Percentiles rank a stretch among this genome's conserved stretches.
phyloP scores from a whole-genome alignment of 495 filamentous ascomycete species.

The Venustampulla echinocandica region DNA sequence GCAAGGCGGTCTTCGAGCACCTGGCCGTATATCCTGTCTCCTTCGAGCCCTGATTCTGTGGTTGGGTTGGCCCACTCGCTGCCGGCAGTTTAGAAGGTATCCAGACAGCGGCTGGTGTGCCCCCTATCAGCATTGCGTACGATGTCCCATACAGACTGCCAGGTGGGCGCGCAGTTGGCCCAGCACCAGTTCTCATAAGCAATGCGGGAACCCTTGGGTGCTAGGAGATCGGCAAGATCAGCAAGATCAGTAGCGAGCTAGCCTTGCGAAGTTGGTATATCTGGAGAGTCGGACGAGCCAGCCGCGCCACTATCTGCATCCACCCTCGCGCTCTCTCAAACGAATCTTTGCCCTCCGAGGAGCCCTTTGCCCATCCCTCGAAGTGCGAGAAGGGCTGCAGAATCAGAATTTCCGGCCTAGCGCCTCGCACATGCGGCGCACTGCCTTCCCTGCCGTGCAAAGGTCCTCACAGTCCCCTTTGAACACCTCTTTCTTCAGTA shows the following conservation, averaged over 20 bases:
- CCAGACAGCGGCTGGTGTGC: conserved; percentile 70
- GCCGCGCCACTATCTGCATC: conserved; percentile 66
- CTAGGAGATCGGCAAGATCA: conserved; percentile 55
- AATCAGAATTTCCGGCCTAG: conserved; percentile 56
- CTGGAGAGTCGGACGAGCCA: conserved; percentile 57
- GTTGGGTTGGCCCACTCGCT: conserved; percentile 72
- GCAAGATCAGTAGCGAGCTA: conserved; percentile 48
- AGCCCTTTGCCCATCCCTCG: conserved; percentile 62
- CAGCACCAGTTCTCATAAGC: conserved; percentile 87
- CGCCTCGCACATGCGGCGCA: conserved; percentile 43
- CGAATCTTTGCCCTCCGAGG: conserved; percentile 51
- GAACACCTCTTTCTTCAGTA: conserved; percentile 40
- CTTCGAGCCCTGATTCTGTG: conserved; percentile 51
- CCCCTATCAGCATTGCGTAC: conserved; percentile 48
- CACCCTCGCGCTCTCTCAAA: conserved; percentile 58
- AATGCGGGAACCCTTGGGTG: conserved; percentile 44
- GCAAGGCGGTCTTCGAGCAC: conserved; percentile 43
- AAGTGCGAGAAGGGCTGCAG: conserved; percentile 75
- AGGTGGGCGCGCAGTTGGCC: conserved; percentile 61
- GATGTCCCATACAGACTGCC: conserved; percentile 62
- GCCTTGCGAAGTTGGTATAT: neutral
- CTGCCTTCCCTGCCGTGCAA: conserved; percentile 38
- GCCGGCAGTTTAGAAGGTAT: conserved; percentile 74
- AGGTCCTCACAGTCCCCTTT: conserved; percentile 50
- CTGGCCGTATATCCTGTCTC: conserved; percentile 24